phyloP scores from a whole-genome alignment of 306 rosid genomes.

The Fragaria ananassa region DNA sequence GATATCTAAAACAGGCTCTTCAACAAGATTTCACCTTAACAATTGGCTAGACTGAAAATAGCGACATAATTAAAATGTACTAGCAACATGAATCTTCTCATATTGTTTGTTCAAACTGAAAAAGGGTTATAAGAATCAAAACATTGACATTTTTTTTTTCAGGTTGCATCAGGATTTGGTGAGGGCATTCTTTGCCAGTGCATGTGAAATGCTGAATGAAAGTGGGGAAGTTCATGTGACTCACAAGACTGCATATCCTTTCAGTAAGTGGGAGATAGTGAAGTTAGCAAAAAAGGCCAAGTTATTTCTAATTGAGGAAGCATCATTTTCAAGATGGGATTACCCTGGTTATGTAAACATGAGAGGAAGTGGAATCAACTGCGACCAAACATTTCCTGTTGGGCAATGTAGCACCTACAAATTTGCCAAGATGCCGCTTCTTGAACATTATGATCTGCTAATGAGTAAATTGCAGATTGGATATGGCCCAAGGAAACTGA shows the following conservation, averaged over 20 bases:
- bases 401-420: constrained; percentile 31
- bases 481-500: too few relatives aligned
- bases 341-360: constrained; percentile 32
- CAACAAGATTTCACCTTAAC: too few relatives aligned
- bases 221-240: constrained; percentile 38
- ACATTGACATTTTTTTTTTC: background rate
- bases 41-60: too few relatives aligned
- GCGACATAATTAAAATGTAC: too few relatives aligned
- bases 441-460: too few relatives aligned
- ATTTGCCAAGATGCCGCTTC: background rate
- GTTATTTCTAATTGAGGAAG: constrained; percentile 6
- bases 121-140: background rate
- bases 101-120: background rate
- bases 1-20: background rate
- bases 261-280: constrained; percentile 26
- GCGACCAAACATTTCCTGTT: constrained; percentile 16
- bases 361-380: constrained; percentile 4
- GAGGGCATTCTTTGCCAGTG: constrained; percentile 21
- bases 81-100: too few relatives aligned
- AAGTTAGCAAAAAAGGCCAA: constrained; percentile 7
- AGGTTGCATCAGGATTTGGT: constrained; percentile 34
- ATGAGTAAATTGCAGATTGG: too few relatives aligned
- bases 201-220: constrained; percentile 11
- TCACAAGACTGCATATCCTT: constrained; percentile 34
- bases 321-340: background rate